A percentile compares a stretch with the other conserved stretches of the same genome.
phyloP scores from a whole-genome alignment of 2,329 filamentous ascomycete species.

The Hysterium pulicare region DNA sequence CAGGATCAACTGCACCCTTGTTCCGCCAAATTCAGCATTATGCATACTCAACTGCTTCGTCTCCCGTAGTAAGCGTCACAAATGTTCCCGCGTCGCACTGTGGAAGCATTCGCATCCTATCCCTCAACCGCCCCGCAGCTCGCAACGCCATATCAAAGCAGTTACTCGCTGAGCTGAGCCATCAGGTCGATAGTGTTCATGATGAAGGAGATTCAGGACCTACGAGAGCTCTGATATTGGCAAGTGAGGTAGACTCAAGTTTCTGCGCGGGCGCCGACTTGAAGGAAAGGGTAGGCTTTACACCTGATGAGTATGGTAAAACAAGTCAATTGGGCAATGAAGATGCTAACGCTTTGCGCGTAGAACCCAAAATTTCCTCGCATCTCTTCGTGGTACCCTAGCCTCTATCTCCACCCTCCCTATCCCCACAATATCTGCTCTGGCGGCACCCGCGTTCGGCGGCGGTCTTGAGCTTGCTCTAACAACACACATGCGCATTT shows the following conservation, averaged over 20 bases:
- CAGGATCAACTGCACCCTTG: slow-evolving; percentile 13
- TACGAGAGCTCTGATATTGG: slow-evolving; percentile 78
- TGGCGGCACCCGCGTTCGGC: slow-evolving; percentile 82
- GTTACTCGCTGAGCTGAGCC: slow-evolving; percentile 68
- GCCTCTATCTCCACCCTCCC: slow-evolving; percentile 69
- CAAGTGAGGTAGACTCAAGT: slow-evolving; percentile 77
- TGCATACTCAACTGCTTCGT: slow-evolving; percentile 43
- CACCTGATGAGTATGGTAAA: slow-evolving; percentile 67
- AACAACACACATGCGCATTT: slow-evolving; percentile 82
- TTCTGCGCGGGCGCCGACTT: slow-evolving; percentile 96
- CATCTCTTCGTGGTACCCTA: slow-evolving; percentile 72
- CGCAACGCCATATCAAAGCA: slow-evolving; percentile 87
- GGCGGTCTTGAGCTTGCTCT: slow-evolving; percentile 92
- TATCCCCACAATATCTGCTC: slow-evolving; percentile 84
- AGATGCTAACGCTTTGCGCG: slow-evolving; percentile 9
- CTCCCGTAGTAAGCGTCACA: slow-evolving; percentile 63
- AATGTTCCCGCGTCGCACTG: slow-evolving; percentile 73
- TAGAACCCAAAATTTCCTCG: slow-evolving; percentile 77
- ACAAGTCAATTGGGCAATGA: background rate
- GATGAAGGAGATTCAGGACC: slow-evolving; percentile 53
- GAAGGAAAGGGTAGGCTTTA: slow-evolving; percentile 79
- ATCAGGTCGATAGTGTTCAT: slow-evolving; percentile 70
- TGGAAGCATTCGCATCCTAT: slow-evolving; percentile 83
- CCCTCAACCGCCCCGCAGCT: slow-evolving; percentile 78
- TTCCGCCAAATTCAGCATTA: slow-evolving; percentile 23